Conservation (phyloP, 2,329 filamentous ascomycete species). For the Chrysosporium queenslandicum region DNA sequence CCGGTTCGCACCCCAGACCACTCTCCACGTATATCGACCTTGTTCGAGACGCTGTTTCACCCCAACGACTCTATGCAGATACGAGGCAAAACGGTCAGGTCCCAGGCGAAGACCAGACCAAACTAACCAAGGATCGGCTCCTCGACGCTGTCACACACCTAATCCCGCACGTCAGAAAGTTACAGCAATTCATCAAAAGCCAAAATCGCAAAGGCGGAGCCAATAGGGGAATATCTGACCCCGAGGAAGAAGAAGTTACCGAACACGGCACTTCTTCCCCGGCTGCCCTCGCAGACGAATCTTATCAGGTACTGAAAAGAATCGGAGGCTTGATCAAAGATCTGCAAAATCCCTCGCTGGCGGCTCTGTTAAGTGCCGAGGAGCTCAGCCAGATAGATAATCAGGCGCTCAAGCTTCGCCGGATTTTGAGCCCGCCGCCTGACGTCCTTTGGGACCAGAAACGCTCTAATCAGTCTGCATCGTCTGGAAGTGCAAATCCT, state of each 20-base stretch:
- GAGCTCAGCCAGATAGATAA: background rate
- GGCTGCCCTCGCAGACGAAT: background rate
- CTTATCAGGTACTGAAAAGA: background rate
- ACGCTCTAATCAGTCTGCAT: background rate
- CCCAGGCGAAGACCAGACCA: background rate
- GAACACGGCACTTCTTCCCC: background rate
- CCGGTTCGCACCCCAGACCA: conserved; percentile 1
- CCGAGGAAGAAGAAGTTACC: background rate
- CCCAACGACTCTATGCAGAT: background rate
- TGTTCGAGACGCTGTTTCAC: conserved; percentile 1
- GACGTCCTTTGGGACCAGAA: background rate
- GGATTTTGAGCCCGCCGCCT: background rate
- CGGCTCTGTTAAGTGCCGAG: background rate
- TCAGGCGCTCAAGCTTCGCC: background rate
- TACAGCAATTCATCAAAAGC: conserved; percentile 1
- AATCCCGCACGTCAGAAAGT: conserved; percentile 1
- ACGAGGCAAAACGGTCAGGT: background rate
- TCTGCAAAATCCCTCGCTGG: background rate
- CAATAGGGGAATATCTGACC: background rate
- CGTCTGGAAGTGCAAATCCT: background rate
- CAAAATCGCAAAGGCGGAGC: background rate
- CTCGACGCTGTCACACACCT: conserved; percentile 3
- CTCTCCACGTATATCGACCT: conserved; percentile 10
- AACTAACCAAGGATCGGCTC: conserved; percentile 6
- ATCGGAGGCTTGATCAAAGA: conserved; percentile 8